These are phyloP conservation scores for Boletus austroedulis DNA, from an alignment of 1,284 basidiomycete genomes.

Conservation along the genomic window DNA sequence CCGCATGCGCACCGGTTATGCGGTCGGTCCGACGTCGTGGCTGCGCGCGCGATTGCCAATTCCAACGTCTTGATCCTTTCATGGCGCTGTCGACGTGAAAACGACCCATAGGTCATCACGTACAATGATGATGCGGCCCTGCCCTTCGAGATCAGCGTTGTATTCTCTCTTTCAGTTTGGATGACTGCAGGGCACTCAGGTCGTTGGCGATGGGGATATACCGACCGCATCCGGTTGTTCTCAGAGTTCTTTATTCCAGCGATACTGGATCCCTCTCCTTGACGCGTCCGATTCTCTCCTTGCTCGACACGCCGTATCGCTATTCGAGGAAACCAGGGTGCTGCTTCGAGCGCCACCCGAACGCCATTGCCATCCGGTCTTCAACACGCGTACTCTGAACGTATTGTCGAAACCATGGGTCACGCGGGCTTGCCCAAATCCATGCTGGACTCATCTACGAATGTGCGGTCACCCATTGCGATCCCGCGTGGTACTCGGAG, in stretches of 20 bases:
- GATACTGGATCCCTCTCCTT: conserved; percentile 45
- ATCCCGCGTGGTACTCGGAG: conserved; percentile 55
- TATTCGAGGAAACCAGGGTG: conserved; percentile 44
- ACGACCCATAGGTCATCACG: too few relatives aligned
- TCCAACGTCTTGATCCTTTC: too few relatives aligned
- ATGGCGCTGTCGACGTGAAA: too few relatives aligned
- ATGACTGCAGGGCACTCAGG: conserved; percentile 48
- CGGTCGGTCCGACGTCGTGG: too few relatives aligned
- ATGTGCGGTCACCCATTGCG: conserved; percentile 46
- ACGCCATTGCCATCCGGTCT: conserved; percentile 46
- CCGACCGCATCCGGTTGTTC: conserved; percentile 53
- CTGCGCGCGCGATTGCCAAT: too few relatives aligned
- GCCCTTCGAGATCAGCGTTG: conserved; percentile 46
- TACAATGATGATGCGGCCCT: too few relatives aligned
- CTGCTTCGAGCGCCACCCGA: conserved; percentile 37
- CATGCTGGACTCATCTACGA: conserved; percentile 55
- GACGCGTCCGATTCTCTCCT: conserved; percentile 43
- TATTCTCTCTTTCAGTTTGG: conserved; percentile 32
- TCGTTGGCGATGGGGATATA: conserved; percentile 56
- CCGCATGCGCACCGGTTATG: too few relatives aligned
- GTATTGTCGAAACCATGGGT: conserved; percentile 48
- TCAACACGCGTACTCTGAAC: conserved; percentile 48
- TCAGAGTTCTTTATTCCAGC: conserved; percentile 48
- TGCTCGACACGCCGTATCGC: conserved; percentile 42
- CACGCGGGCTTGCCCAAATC: conserved; percentile 47